A percentile compares a stretch with the other conserved stretches of the same genome.
phyloP scores from a whole-genome alignment of 192 early-diverging fungal genomes.

The Helicostylum pulchrum region DNA sequence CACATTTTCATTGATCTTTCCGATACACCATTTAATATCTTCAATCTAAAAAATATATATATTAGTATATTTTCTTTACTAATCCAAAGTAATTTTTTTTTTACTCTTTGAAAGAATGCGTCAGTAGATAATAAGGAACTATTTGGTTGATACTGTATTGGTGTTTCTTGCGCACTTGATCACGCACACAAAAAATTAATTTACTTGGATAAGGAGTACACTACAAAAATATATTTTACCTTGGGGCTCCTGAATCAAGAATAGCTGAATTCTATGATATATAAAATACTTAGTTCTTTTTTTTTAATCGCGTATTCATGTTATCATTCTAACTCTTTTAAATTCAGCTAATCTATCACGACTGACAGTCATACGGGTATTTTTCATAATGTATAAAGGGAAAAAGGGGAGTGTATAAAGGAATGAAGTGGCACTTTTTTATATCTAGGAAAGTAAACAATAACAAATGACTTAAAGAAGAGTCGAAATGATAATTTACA shows the following conservation, averaged over 20 bases:
- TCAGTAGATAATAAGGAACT: not conserved
- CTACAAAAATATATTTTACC: not conserved
- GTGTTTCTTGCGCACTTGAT: not conserved
- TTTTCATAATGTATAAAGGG: too few relatives aligned
- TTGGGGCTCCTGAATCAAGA: not conserved
- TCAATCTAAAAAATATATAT: conserved; percentile 15
- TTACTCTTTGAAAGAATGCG: not conserved
- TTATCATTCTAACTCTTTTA: not conserved
- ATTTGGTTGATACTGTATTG: not conserved
- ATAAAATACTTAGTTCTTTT: too few relatives aligned
- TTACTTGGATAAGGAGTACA: not conserved
- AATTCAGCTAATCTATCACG: conserved; percentile 24
- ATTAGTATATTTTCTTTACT: not conserved
- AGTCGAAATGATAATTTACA: too few relatives aligned
- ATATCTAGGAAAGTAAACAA: too few relatives aligned
- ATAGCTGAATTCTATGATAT: too few relatives aligned
- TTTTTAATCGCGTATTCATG: not conserved
- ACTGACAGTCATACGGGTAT: conserved; percentile 13
- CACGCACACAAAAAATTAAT: not conserved
- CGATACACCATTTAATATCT: conserved; percentile 20
- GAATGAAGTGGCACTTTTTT: too few relatives aligned
- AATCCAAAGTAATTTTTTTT: not conserved
- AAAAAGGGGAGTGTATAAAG: too few relatives aligned
- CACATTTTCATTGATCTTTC: conserved; percentile 26
- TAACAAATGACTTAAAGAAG: too few relatives aligned